A percentile compares a stretch with the other conserved stretches of the same genome.
phyloP scores from a whole-genome alignment of 371 early-diverging fungal genomes.

The Mycotypha africana region DNA sequence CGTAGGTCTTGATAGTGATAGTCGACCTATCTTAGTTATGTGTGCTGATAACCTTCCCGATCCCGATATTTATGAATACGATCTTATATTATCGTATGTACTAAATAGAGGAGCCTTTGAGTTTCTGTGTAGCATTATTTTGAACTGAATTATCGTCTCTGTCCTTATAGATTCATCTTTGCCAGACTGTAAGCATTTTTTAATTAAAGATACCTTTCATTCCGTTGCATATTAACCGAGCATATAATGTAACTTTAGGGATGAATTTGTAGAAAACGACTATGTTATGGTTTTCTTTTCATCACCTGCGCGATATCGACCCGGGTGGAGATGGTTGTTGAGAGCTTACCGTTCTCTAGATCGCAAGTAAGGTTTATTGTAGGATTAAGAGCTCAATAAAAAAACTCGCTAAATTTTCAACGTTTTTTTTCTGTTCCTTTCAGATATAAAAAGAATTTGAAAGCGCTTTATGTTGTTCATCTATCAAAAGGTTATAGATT shows the following conservation, averaged over 20 bases:
- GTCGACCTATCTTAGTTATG: slow-evolving; percentile 75
- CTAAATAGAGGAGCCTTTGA: not conserved
- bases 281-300: slow-evolving; percentile 84
- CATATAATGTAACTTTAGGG: slow-evolving; percentile 20
- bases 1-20: slow-evolving; percentile 78
- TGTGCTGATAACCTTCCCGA: slow-evolving; percentile 80
- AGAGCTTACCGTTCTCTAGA: slow-evolving; percentile 77
- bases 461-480: slow-evolving; percentile 86
- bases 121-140: not conserved
- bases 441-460: slow-evolving; percentile 91
- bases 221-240: not conserved
- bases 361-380: slow-evolving; percentile 68
- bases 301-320: slow-evolving; percentile 73
- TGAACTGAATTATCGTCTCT: too few relatives aligned
- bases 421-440: too few relatives aligned
- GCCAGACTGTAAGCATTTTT: slow-evolving; percentile 31
- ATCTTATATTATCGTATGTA: slow-evolving; percentile 68
- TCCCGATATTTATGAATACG: slow-evolving; percentile 72
- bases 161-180: slow-evolving; percentile 34
- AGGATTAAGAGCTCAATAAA: not conserved
- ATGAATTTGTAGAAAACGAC: slow-evolving; percentile 80
- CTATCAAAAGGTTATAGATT: slow-evolving; percentile 36
- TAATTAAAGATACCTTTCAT: not conserved
- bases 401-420: not conserved
- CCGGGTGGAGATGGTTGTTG: slow-evolving; percentile 82